phyloP scores from a whole-genome alignment of 1,284 basidiomycete genomes.

The Boletus holoroseus region DNA sequence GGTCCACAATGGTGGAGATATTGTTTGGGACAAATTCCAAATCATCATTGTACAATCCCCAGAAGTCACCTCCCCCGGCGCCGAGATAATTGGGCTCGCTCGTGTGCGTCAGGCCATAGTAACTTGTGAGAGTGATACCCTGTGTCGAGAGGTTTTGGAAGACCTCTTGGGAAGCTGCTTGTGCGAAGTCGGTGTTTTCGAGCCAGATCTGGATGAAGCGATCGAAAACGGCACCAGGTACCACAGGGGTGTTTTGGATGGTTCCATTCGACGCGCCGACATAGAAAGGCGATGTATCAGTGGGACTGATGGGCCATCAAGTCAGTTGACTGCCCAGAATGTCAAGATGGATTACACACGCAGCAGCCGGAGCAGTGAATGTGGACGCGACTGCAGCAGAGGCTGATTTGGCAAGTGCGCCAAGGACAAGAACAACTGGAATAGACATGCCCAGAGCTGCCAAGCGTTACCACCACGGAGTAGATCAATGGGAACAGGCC shows the following conservation, averaged over 20 bases:
- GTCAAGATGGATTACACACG: constrained; percentile 17
- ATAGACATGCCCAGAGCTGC: constrained; percentile 12
- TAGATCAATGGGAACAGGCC: not conserved
- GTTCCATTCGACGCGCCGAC: constrained; percentile 27
- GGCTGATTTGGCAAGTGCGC: constrained; percentile 14
- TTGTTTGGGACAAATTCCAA: constrained; percentile 35
- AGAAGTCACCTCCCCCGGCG: constrained; percentile 53
- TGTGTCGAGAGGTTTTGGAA: constrained; percentile 49
- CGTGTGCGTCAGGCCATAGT: constrained; percentile 50
- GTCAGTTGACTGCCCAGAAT: not conserved
- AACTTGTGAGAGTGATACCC: constrained; percentile 49
- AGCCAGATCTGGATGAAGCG: constrained; percentile 54
- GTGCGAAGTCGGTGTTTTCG: constrained; percentile 52
- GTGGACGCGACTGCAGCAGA: constrained; percentile 16
- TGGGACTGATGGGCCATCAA: constrained; percentile 22
- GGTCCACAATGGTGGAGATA: constrained; percentile 57
- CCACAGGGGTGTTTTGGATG: constrained; percentile 23
- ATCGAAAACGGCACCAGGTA: constrained; percentile 47
- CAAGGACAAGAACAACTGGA: constrained; percentile 16
- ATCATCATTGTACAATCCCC: constrained; percentile 47
- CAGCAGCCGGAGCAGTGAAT: constrained; percentile 26
- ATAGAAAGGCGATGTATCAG: constrained; percentile 28
- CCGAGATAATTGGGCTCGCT: constrained; percentile 61
- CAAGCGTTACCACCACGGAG: not conserved
- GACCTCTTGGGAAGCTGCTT: constrained; percentile 31